Evolutionary conservation across 495 filamentous ascomycete species (phyloP).

Genomic region (Hypoxylon cercidicola): DNA sequence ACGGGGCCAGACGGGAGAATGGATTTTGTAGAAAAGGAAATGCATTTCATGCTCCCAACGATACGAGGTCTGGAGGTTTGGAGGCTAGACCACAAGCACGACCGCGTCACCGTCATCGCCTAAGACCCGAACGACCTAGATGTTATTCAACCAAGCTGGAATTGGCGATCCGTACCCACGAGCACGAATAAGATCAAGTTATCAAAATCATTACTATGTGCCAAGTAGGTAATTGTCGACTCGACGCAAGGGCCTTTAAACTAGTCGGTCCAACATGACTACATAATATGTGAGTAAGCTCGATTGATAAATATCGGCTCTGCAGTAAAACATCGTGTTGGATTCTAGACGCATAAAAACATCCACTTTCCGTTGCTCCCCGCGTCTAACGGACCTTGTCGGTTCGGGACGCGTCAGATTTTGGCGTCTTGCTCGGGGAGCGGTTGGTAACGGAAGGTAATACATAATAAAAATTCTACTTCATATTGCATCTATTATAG

Average conservation of each 20-base stretch:
- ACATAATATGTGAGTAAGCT: conserved; percentile 3
- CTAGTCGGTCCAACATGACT: conserved; percentile 18
- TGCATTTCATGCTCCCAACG: not conserved
- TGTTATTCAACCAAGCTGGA: conserved; percentile 11
- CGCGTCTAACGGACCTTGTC: conserved; percentile 13
- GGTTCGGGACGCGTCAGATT: conserved; percentile 30
- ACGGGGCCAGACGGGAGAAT: too few species aligned
- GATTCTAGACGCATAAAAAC: conserved; percentile 2
- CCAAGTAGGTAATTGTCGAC: conserved; percentile 8
- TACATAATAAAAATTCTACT: not conserved
- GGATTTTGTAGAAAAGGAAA: conserved; percentile 4
- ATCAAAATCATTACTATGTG: not conserved
- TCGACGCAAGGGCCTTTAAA: conserved; percentile 20
- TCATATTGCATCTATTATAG: not conserved
- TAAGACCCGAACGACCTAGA: not conserved
- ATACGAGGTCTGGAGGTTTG: not conserved
- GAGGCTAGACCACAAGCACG: conserved; percentile 13
- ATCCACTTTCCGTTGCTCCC: conserved; percentile 33
- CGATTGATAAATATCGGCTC: conserved; percentile 7
- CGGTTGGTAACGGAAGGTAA: conserved; percentile 23
- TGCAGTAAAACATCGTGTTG: conserved; percentile 17
- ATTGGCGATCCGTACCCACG: conserved; percentile 5
- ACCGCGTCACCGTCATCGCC: conserved; percentile 16
- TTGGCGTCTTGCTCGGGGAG: conserved; percentile 22
- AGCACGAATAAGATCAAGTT: not conserved